A percentile compares a stretch with the other conserved stretches of the same genome.
Evolutionary conservation across 169 alveolate species (phyloP).

Genomic region (Fabrea salina): DNA sequence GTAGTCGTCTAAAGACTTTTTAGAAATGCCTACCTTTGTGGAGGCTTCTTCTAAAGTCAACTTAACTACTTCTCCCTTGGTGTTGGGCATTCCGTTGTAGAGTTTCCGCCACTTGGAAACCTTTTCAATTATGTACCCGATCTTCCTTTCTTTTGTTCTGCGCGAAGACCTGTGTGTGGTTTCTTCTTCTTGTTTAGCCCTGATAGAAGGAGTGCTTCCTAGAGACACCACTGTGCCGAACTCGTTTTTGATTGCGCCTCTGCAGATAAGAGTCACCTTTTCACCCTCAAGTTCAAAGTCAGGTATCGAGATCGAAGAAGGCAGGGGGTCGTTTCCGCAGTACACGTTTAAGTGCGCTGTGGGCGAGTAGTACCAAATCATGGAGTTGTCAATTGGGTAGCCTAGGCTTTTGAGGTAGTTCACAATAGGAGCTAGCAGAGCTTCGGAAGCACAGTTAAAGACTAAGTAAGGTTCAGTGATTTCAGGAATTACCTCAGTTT

Average conservation of each 20-base stretch:
- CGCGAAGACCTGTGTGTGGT: conserved; percentile 49
- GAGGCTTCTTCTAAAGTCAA: conserved; percentile 80
- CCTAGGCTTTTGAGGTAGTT: conserved; percentile 11
- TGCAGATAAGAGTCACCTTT: background rate
- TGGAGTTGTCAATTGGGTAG: conserved; percentile 34
- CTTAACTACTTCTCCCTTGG: conserved; percentile 55
- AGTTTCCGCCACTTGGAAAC: conserved; percentile 81
- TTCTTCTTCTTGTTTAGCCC: conserved; percentile 20
- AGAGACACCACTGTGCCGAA: conserved; percentile 28
- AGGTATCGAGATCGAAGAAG: conserved; percentile 28
- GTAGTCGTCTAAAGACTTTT: conserved; percentile 81
- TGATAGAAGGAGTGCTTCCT: conserved; percentile 7
- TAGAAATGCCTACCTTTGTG: conserved; percentile 62
- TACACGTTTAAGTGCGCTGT: conserved; percentile 24
- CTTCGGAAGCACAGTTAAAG: background rate
- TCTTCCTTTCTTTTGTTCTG: conserved; percentile 85
- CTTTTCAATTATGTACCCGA: conserved; percentile 79
- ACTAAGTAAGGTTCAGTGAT: background rate
- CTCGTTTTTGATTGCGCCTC: conserved; percentile 6
- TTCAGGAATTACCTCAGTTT: background rate
- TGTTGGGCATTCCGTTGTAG: conserved; percentile 68
- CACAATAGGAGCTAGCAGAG: background rate
- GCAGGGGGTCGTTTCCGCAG: conserved; percentile 48
- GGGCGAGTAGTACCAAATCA: conserved; percentile 35
- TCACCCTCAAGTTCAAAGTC: background rate